Evolutionary conservation across 208 protist genomes (phyloP).

Genomic region (Porcisia deanei): DNA sequence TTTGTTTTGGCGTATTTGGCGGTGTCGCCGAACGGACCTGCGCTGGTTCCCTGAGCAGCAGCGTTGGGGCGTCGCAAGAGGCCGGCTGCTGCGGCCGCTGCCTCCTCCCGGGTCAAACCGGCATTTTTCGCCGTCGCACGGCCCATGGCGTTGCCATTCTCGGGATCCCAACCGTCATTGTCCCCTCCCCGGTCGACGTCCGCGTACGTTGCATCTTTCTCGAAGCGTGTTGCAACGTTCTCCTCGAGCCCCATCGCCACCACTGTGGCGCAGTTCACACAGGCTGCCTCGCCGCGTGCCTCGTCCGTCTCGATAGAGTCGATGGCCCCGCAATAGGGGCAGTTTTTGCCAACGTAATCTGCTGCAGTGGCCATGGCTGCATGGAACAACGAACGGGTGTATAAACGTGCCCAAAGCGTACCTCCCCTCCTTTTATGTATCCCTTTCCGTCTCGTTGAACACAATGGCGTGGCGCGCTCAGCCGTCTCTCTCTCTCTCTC

Average conservation of each 20-base stretch:
- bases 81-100: slow-evolving; percentile 41
- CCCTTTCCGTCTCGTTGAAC: too few relatives aligned
- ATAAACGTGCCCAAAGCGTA: too few relatives aligned
- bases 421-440: too few relatives aligned
- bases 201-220: slow-evolving; percentile 68
- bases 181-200: slow-evolving; percentile 60
- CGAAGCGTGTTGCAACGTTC: slow-evolving; percentile 60
- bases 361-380: slow-evolving; percentile 55
- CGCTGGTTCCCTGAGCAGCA: neutral
- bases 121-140: slow-evolving; percentile 17
- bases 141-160: slow-evolving; percentile 6
- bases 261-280: slow-evolving; percentile 73
- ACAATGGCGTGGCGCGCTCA: too few relatives aligned
- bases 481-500: too few relatives aligned
- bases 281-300: slow-evolving; percentile 76
- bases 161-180: slow-evolving; percentile 16
- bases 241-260: slow-evolving; percentile 84
- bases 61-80: slow-evolving; percentile 15
- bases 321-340: slow-evolving; percentile 73
- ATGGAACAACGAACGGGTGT: neutral
- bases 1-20: slow-evolving; percentile 39
- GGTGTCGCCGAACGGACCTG: slow-evolving; percentile 7
- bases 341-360: slow-evolving; percentile 74
- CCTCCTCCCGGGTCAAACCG: slow-evolving; percentile 30
- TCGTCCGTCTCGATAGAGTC: slow-evolving; percentile 79